Percentiles rank a stretch among this genome's conserved stretches.
Conservation (phyloP, 495 filamentous ascomycete species). For the Pyronema omphalodes region DNA sequence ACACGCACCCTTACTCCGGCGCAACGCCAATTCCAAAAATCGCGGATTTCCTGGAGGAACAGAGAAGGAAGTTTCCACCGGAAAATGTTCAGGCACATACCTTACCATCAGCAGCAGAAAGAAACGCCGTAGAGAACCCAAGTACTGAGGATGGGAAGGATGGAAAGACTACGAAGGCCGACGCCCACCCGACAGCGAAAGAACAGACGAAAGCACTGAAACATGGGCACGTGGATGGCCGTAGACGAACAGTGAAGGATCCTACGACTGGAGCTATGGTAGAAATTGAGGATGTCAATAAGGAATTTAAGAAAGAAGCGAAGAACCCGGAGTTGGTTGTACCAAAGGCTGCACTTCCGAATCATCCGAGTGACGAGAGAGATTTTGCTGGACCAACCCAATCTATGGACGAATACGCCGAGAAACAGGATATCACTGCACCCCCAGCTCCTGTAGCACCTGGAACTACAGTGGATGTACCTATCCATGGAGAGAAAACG, state of each 20-base stretch:
- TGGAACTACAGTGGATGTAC: slow-evolving; percentile 74
- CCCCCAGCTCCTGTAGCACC: slow-evolving; percentile 70
- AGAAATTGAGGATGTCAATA: slow-evolving; percentile 64
- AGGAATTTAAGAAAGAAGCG: slow-evolving; percentile 48
- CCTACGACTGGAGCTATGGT: slow-evolving; percentile 73
- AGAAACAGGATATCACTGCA: slow-evolving; percentile 74
- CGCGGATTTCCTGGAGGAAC: slow-evolving; percentile 54
- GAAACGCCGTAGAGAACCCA: background rate
- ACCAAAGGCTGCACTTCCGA: slow-evolving; percentile 35
- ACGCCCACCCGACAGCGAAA: slow-evolving; percentile 6
- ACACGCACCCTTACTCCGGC: slow-evolving; percentile 35
- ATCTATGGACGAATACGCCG: slow-evolving; percentile 52
- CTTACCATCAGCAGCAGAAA: background rate
- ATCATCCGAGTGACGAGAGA: slow-evolving; percentile 34
- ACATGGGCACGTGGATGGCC: slow-evolving; percentile 32
- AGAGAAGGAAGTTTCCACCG: background rate
- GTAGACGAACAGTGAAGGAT: slow-evolving; percentile 58
- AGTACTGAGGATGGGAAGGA: background rate
- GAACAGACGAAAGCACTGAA: slow-evolving; percentile 27
- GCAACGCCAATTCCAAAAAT: slow-evolving; percentile 71
- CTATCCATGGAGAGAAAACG: slow-evolving; percentile 88
- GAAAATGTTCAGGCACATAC: background rate
- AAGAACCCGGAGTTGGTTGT: slow-evolving; percentile 58
- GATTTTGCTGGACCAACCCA: slow-evolving; percentile 27
- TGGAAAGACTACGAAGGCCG: background rate